phyloP scores from a whole-genome alignment of 2,329 filamentous ascomycete genomes.

The Acarospora socialis region DNA sequence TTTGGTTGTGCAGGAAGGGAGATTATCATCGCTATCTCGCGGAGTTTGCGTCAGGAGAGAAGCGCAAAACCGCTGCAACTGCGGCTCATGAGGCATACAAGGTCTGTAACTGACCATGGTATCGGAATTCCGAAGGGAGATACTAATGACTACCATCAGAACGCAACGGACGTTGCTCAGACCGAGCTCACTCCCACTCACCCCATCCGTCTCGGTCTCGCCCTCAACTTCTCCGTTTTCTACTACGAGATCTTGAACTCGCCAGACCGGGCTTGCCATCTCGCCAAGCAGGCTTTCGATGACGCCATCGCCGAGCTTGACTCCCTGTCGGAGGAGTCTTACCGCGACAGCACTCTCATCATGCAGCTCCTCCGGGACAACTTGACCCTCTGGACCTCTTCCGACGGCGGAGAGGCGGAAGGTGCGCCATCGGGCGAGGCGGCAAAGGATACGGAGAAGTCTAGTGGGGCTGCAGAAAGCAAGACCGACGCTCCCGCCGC shows the following conservation, averaged over 20 bases:
- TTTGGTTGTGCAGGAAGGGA: conserved; percentile 57
- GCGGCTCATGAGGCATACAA: conserved; percentile 94
- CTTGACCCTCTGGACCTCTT: conserved; percentile 94
- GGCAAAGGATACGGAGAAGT: conserved; percentile 49
- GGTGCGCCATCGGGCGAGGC: conserved; percentile 40
- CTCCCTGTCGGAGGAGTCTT: conserved; percentile 92
- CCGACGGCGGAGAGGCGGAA: conserved; percentile 70
- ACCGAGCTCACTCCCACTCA: conserved; percentile 94
- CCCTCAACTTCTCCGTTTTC: conserved; percentile 98
- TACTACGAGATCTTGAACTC: conserved; percentile 99
- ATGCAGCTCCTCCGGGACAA: conserved; percentile 99
- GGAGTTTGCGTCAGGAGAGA: conserved; percentile 85
- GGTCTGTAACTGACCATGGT: conserved; percentile 35
- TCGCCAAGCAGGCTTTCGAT: conserved; percentile 98
- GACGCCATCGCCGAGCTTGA: conserved; percentile 98
- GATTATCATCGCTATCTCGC: conserved; percentile 93
- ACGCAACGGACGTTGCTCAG: conserved; percentile 94
- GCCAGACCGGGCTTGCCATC: conserved; percentile 90
- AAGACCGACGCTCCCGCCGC: conserved; percentile 32
- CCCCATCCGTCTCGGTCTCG: conserved; percentile 93
- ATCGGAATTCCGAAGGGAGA: background rate
- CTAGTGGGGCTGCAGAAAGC: conserved; percentile 26
- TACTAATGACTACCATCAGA: conserved; percentile 37
- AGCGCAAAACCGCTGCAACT: conserved; percentile 76
- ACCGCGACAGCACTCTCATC: conserved; percentile 97